These are phyloP conservation scores for Oropetium thomaeum DNA, from an alignment of 176 grass and related monocot genomes.

Conservation along the genomic window DNA sequence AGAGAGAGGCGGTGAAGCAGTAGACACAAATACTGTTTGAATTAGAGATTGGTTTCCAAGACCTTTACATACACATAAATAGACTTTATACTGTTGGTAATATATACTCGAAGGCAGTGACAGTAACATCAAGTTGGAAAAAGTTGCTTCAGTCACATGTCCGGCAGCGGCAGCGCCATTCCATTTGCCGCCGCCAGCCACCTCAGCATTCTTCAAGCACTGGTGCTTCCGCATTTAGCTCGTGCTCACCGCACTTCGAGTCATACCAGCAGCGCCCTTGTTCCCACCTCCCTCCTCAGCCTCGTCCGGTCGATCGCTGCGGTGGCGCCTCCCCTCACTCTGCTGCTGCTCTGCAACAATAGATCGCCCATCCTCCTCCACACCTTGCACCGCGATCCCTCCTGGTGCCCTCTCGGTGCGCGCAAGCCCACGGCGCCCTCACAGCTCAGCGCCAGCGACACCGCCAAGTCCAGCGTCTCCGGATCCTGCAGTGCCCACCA, in stretches of 20 bases:
- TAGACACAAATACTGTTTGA: too few species aligned
- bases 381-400: slow-evolving; percentile 35
- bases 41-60: too few species aligned
- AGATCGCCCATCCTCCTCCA: slow-evolving; percentile 43
- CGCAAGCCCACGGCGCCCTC: slow-evolving; percentile 46
- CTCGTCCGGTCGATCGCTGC: too few species aligned
- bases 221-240: slow-evolving; percentile 53
- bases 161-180: background rate
- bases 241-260: slow-evolving; percentile 46
- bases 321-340: background rate
- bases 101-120: too few species aligned
- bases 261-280: too few species aligned
- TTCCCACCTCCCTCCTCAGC: too few species aligned
- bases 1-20: too few species aligned
- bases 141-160: background rate
- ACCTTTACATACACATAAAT: too few species aligned
- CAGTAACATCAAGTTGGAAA: background rate
- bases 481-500: slow-evolving; percentile 42
- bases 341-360: slow-evolving; percentile 33
- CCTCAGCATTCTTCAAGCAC: slow-evolving; percentile 46
- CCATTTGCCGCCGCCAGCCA: slow-evolving; percentile 5
- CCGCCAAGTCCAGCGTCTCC: slow-evolving; percentile 37
- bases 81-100: too few species aligned
- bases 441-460: slow-evolving; percentile 51
- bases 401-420: slow-evolving; percentile 43